These are phyloP conservation scores for Fusarium marasasianum DNA, from an alignment of 2,329 filamentous ascomycete genomes.

Conservation along the genomic window DNA sequence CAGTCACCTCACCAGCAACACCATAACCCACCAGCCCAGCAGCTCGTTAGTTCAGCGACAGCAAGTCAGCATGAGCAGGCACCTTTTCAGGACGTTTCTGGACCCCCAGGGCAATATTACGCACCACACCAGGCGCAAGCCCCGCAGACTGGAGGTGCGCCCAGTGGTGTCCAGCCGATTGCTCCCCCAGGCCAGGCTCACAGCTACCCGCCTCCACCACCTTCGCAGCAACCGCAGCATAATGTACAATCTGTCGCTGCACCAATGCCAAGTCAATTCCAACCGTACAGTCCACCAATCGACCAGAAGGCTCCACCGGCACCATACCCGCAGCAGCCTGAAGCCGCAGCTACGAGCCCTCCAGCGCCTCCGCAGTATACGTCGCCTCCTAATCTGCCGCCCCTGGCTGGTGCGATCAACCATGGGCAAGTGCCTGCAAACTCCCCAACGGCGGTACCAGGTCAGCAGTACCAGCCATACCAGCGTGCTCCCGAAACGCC, in stretches of 20 bases:
- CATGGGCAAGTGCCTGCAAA: background rate
- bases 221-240: background rate
- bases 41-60: background rate
- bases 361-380: background rate
- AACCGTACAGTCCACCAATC: background rate
- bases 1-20: background rate
- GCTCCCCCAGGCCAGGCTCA: background rate
- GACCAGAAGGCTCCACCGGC: background rate
- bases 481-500: background rate
- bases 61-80: background rate
- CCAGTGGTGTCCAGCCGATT: background rate
- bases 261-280: background rate
- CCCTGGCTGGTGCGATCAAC: background rate
- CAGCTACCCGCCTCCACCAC: background rate
- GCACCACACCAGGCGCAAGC: background rate
- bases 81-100: background rate
- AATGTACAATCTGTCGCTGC: background rate
- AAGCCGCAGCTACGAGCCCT: background rate
- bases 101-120: background rate
- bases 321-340: background rate
- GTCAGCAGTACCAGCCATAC: background rate
- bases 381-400: background rate
- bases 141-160: background rate
- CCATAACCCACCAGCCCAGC: background rate
- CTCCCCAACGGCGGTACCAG: rapidly evolving